phyloP scores from a whole-genome alignment of 2,329 filamentous ascomycete genomes.

The Colletotrichum euphorbiae region DNA sequence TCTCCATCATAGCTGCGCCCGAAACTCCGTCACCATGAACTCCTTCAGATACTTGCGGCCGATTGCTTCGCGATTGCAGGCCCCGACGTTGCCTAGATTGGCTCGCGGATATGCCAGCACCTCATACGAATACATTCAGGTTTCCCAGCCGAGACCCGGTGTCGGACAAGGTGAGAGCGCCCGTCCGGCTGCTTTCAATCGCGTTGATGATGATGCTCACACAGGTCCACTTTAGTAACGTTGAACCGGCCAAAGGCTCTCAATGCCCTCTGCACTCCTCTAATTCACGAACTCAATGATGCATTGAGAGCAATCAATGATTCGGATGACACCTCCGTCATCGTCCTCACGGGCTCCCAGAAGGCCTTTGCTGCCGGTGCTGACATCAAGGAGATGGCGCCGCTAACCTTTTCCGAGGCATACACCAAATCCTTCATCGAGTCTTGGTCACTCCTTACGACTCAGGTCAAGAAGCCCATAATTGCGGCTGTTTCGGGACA shows the following conservation, averaged over 20 bases:
- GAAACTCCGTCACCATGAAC: constrained; percentile 56
- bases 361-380: constrained; percentile 95
- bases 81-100: constrained; percentile 67
- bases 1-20: neutral
- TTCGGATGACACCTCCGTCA: constrained; percentile 76
- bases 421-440: constrained; percentile 96
- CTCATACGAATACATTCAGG: constrained; percentile 83
- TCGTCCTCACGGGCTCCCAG: constrained; percentile 88
- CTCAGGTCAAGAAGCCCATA: constrained; percentile 89
- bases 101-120: constrained; percentile 64
- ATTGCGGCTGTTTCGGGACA: constrained; percentile 95
- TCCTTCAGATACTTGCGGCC: constrained; percentile 70
- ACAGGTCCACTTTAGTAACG: constrained; percentile 72
- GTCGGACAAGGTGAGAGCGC: constrained; percentile 81
- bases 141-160: constrained; percentile 85
- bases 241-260: constrained; percentile 94
- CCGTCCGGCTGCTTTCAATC: constrained; percentile 25
- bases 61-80: constrained; percentile 69
- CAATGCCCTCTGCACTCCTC: constrained; percentile 91
- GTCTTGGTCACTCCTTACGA: constrained; percentile 88
- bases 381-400: constrained; percentile 99
- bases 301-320: constrained; percentile 78
- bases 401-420: constrained; percentile 87
- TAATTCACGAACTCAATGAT: constrained; percentile 90
- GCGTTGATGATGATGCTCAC: constrained; percentile 22